Percentiles rank a stretch among this genome's conserved stretches.
Conservation (phyloP, 768 basidiomycete genomes). For the Lactarius pseudohatsudake region DNA sequence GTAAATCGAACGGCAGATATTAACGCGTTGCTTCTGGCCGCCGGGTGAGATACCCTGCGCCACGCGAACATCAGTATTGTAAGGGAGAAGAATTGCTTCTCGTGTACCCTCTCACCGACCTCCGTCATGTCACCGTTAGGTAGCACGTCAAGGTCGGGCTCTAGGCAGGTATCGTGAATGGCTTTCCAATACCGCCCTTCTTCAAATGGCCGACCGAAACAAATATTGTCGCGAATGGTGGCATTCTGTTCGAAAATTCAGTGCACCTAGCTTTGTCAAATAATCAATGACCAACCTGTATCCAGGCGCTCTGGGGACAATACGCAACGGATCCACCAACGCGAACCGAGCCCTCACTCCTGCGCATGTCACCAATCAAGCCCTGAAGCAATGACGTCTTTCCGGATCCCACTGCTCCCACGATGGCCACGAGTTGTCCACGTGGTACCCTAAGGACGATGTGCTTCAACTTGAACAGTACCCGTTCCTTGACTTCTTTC, state of each 20-base stretch:
- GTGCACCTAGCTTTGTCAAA: constrained; percentile 2
- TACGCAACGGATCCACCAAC: constrained; percentile 81
- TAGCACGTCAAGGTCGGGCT: constrained; percentile 77
- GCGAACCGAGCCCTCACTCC: constrained; percentile 58
- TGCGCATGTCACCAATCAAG: constrained; percentile 81
- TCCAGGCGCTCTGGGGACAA: constrained; percentile 92
- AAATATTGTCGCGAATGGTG: constrained; percentile 86
- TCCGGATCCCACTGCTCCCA: constrained; percentile 72
- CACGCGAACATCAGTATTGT: background rate
- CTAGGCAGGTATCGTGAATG: constrained; percentile 72
- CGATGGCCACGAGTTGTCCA: constrained; percentile 80
- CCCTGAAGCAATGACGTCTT: constrained; percentile 73
- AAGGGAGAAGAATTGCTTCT: background rate
- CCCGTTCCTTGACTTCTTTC: constrained; percentile 38
- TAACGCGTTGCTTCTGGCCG: constrained; percentile 80
- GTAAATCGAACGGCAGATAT: constrained; percentile 86
- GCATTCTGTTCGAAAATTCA: constrained; percentile 51
- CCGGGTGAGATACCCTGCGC: constrained; percentile 78
- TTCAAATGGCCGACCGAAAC: constrained; percentile 83
- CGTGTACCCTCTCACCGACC: constrained; percentile 65
- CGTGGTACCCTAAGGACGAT: constrained; percentile 68
- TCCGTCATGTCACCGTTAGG: constrained; percentile 78
- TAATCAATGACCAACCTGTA: constrained; percentile 52
- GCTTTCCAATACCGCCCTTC: constrained; percentile 82
- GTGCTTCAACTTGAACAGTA: constrained; percentile 62